Conservation (phyloP, 1,284 basidiomycete species). For the Sporisorium graminicola region DNA sequence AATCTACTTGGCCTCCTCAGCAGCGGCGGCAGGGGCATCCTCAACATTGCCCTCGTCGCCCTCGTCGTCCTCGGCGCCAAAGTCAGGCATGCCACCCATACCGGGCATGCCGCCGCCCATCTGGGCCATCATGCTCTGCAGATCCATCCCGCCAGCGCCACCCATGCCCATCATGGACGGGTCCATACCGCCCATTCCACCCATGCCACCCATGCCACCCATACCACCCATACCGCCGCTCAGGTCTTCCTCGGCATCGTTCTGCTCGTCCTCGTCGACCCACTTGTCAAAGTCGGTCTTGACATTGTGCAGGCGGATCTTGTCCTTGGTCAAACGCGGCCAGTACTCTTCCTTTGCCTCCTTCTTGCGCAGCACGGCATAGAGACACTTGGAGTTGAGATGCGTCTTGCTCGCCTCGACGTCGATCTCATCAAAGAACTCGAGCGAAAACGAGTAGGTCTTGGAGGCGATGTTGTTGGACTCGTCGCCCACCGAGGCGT, state of each 20-base stretch:
- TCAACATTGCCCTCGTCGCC: slow-evolving; percentile 70
- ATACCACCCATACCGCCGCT: slow-evolving; percentile 70
- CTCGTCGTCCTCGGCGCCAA: slow-evolving; percentile 53
- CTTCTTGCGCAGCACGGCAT: slow-evolving; percentile 67
- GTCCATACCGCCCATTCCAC: slow-evolving; percentile 39
- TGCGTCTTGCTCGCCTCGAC: slow-evolving; percentile 61
- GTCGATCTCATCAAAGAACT: slow-evolving; percentile 68
- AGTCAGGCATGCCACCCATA: slow-evolving; percentile 36
- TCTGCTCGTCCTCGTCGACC: slow-evolving; percentile 70
- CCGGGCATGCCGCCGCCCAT: slow-evolving; percentile 16
- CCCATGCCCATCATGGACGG: slow-evolving; percentile 32
- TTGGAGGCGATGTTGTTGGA: slow-evolving; percentile 62
- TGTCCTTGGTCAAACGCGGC: slow-evolving; percentile 70
- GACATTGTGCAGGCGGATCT: slow-evolving; percentile 69
- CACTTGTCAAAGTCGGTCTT: slow-evolving; percentile 71
- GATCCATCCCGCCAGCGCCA: slow-evolving; percentile 31
- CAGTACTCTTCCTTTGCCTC: slow-evolving; percentile 67
- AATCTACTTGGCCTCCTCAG: slow-evolving; percentile 41
- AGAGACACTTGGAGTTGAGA: slow-evolving; percentile 67
- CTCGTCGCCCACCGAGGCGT: slow-evolving; percentile 56
- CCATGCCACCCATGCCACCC: slow-evolving; percentile 55
- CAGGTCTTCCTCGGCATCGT: slow-evolving; percentile 52
- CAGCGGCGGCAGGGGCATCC: slow-evolving; percentile 25
- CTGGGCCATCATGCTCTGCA: slow-evolving; percentile 46
- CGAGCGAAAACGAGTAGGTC: slow-evolving; percentile 65